Evolutionary conservation across 2,329 filamentous ascomycete species (phyloP), one percentile per base, ranked within the genome.

Genomic region (Tolypocladium tropicale): DNA sequence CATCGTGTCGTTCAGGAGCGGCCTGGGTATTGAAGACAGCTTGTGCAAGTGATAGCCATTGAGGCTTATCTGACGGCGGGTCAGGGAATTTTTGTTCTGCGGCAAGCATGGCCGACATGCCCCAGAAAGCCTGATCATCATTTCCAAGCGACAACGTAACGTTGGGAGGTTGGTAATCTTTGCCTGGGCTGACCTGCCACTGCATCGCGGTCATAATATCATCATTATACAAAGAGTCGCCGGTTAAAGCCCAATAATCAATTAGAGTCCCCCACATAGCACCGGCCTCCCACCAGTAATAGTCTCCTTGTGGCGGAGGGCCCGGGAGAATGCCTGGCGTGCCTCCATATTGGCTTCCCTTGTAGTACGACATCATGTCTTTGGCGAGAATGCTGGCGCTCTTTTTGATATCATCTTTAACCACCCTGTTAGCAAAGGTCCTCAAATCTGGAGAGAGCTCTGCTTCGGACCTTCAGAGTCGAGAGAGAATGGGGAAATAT

Each of bases 91-190:
- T 77, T 54, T 76, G 68, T 62, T 85, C 82, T 12, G 79, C 80
- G 2, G 81, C 82, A 14, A 76, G 71, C 75, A 84, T 86, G 73
- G 56, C 82, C 75, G 56, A 86, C 78, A 86, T 78, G 53, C 78
- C 84, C 84, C 84, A 87, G 69, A 85, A 85, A 11, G 76, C 79
- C 69, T 87, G 84, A 63, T 86, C 84, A 59, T 86, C 84, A 64
- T 86, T 86, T 55, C 82, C 82, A 52, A 79, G 69, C 1, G 74
- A 76, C 6, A 71, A 68, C 1, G 78, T 79, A 55, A 77, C 74
- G 66, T 81, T 82, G 25, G 65, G 64, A 1, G 81, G 82, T 76
- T 81, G 80, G 66, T 78, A 84, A 62, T 83, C 76, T 51, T 74
- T 64, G 57, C 78, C 72, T 5, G 74, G 71, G n/a, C 81, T 81